phyloP scores from a whole-genome alignment of 345 rosid genomes.

The Syzygium aromaticum region DNA sequence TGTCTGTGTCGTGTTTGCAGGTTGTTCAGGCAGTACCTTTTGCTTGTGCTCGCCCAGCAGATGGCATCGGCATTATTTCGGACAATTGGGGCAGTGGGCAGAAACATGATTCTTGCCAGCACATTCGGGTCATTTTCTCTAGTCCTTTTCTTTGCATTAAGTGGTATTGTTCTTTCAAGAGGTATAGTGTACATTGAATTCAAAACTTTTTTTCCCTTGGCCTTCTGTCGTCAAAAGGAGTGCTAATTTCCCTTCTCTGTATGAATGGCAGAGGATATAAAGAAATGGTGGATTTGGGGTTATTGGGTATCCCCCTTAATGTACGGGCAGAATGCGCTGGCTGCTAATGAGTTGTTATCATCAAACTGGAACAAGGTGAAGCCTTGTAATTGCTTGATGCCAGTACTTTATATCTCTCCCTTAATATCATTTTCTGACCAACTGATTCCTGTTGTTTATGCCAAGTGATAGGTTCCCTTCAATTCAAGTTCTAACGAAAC shows the following conservation, averaged over 20 bases:
- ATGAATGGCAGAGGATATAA: slow-evolving; percentile 26
- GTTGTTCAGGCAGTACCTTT: slow-evolving; percentile 24
- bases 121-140: slow-evolving; percentile 29
- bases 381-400: background rate
- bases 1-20: slow-evolving; percentile 11
- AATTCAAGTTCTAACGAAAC: slow-evolving; percentile 6
- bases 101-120: slow-evolving; percentile 32
- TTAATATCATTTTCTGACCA: background rate
- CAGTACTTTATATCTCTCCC: background rate
- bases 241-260: background rate
- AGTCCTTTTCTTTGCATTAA: slow-evolving; percentile 14
- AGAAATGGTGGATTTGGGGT: slow-evolving; percentile 60
- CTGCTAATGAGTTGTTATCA: slow-evolving; percentile 45
- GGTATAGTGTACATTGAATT: background rate
- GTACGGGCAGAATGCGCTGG: slow-evolving; percentile 52
- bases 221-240: background rate
- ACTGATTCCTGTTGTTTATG: background rate
- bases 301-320: slow-evolving; percentile 56
- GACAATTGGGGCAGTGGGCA: slow-evolving; percentile 26
- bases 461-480: background rate
- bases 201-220: background rate
- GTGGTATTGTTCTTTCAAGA: slow-evolving; percentile 40
- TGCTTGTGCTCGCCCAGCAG: slow-evolving; percentile 25
- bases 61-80: slow-evolving; percentile 33
- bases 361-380: slow-evolving; percentile 40